phyloP scores from a whole-genome alignment of 1,139 yeast genomes.

The Geotrichum carabidarum region DNA sequence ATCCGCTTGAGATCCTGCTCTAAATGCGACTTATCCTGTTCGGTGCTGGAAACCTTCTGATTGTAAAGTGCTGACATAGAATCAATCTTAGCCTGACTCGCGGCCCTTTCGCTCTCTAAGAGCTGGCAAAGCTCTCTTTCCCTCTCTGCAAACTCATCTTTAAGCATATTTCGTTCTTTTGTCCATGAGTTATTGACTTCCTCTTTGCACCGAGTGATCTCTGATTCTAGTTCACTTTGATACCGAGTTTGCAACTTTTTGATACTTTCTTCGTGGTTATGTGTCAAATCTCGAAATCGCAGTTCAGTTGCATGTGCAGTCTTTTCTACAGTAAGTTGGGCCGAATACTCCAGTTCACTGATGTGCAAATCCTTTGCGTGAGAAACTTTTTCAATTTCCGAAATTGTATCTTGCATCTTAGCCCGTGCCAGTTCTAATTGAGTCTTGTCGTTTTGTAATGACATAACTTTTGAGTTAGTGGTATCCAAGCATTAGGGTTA shows the following conservation, averaged over 20 bases:
- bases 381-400: slow-evolving; percentile 32
- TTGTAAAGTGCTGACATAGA: slow-evolving; percentile 24
- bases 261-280: slow-evolving; percentile 24
- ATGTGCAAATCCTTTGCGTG: slow-evolving; percentile 18
- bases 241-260: slow-evolving; percentile 23
- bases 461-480: slow-evolving; percentile 3
- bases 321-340: slow-evolving; percentile 25
- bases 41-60: slow-evolving; percentile 21
- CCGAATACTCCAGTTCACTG: slow-evolving; percentile 5
- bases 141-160: slow-evolving; percentile 13
- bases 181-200: slow-evolving; percentile 27
- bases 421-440: slow-evolving; percentile 4
- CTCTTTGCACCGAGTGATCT: slow-evolving; percentile 22
- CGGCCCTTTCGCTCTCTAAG: slow-evolving; percentile 1
- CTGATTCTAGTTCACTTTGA: slow-evolving; percentile 8
- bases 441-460: slow-evolving; percentile 14
- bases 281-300: slow-evolving; percentile 9
- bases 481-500: slow-evolving; percentile 26
- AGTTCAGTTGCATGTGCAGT: slow-evolving; percentile 3
- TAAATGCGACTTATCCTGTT: slow-evolving; percentile 20
- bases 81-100: slow-evolving; percentile 4
- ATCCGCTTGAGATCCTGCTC: slow-evolving; percentile 21
- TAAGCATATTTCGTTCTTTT: slow-evolving; percentile 8
- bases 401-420: slow-evolving; percentile 31
- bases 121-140: slow-evolving; percentile 4